Evolutionary conservation across 257 asterid species (phyloP), one percentile per base, ranked within the genome.

Genomic region (Leonotis leonurus): DNA sequence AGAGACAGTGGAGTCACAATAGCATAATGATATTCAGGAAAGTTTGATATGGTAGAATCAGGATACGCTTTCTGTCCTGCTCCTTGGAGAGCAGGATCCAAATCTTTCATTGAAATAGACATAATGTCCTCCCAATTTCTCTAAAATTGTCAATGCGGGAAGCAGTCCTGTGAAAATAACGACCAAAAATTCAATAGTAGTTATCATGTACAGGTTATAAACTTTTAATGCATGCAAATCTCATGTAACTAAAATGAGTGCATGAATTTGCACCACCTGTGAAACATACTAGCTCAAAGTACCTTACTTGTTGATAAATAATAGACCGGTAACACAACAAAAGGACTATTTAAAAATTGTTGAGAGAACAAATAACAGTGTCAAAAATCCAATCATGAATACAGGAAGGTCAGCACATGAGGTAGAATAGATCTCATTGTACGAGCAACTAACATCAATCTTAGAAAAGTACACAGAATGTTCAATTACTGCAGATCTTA

Each of bases 31-130:
- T 46, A 12, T 36, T 58, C 35, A 48, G 9, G 17, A 39, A 29
- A 52, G 7, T 56, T 41, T 6, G 12, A 18, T 40, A 35, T 3
- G 44, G 24, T 30, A 39, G 69, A 21, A 67, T 51, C 10, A 83
- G 96, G 92, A 85, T 88, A 88, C 96, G 81, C 81, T 64, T 81
- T 81, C 60, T 77, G 81, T 37, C 96, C 96, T 43, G 83, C 86
- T 67, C 86, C 92, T 60, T 77, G 87, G 67, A 88, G 84, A 71
- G 85, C 86, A 37, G 87, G 80, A 77, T 88, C 96, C 79, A 85
- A 75, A 49, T 87, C 87, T 63, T 75, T 88, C 84, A 75, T 68
- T 65, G 98, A 90, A 66, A 79, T 83, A 75, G 94, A 74, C 98
- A 87, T 87, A 49, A 30, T 70, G 70, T 64, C 69, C 49, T 61